These are phyloP conservation scores for Mycena chlorophos DNA, from an alignment of 768 basidiomycete species.

Conservation along the genomic window DNA sequence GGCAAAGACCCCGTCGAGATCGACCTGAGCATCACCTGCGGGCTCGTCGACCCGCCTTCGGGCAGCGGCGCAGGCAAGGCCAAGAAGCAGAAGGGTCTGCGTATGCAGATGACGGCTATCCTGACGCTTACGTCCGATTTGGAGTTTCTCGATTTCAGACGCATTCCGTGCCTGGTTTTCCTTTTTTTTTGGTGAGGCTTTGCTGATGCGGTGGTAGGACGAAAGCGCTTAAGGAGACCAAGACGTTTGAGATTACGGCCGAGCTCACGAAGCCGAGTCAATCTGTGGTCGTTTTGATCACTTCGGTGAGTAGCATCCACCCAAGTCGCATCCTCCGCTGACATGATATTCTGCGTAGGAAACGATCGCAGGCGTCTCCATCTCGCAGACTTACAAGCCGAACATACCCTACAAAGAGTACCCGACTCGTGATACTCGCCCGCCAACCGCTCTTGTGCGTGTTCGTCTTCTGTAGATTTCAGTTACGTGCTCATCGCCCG, in stretches of 20 bases:
- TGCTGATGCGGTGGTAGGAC: slow-evolving; percentile 48
- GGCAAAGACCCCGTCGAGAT: slow-evolving; percentile 57
- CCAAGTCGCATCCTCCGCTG: neutral
- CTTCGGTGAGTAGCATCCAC: slow-evolving; percentile 49
- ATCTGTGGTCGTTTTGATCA: slow-evolving; percentile 54
- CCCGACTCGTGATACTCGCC: slow-evolving; percentile 71
- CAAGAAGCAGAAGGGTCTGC: slow-evolving; percentile 46
- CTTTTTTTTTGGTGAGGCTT: neutral
- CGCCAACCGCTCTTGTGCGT: slow-evolving; percentile 58
- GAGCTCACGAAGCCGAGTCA: slow-evolving; percentile 78
- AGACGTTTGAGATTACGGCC: slow-evolving; percentile 59
- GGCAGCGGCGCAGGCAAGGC: slow-evolving; percentile 32
- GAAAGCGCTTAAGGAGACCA: slow-evolving; percentile 58
- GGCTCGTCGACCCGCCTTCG: slow-evolving; percentile 37
- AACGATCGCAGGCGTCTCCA: slow-evolving; percentile 65
- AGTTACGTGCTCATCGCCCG: neutral
- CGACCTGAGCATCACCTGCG: slow-evolving; percentile 59
- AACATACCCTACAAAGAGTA: slow-evolving; percentile 52
- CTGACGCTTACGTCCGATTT: slow-evolving; percentile 75
- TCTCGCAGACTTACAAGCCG: slow-evolving; percentile 58
- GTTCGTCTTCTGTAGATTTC: neutral
- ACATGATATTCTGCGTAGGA: slow-evolving; percentile 51
- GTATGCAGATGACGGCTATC: slow-evolving; percentile 68
- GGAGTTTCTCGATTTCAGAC: slow-evolving; percentile 75
- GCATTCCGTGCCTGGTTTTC: slow-evolving; percentile 58